Base-by-base conservation (phyloP, 805 yeast genomes). In the Yarrowia sp. region DNA sequence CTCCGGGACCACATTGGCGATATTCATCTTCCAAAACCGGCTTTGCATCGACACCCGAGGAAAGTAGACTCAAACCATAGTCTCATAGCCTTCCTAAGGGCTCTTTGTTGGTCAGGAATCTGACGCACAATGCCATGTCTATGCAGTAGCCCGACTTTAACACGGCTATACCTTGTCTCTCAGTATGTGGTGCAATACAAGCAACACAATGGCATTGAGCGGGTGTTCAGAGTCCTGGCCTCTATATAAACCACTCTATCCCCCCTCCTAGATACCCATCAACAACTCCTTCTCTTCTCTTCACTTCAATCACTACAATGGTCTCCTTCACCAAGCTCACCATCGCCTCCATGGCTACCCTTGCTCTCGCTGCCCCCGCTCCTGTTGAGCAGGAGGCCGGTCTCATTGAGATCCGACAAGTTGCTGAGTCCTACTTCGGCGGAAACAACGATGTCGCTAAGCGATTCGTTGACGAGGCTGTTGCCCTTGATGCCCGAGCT, bases 321-420 rank as follows among this genome's bases (percentile, higher is more conserved):
- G 61, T 55, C 47, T 25, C 46, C n/a, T 27, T 55, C 47, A 29
- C 61, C 29, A 55, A 51, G 42, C 58, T 51, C 24, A 24, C 61
- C 22, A 21, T 55, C 10, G 47, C 47, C 47, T 39, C 47, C 16
- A 25, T 53, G 42, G 42, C 60, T 13, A 55, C 61, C 29, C 29
- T 55, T 18, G 61, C 61, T 12, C 36, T 55, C 13, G 61, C 61
- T 12, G 61, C 61, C 29, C 61, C 61, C 35, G 46, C 61, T 38
- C 61, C 61, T 31, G 58, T 22, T 47, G 55, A 49, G 14, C 56
- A 51, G 58, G 61, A 55, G 42, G 36, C 61, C 13, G 47, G 29
- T 9, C 35, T 39, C 41, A 25, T 55, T 22, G 32, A 53, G 60
- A 21, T 55, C 8, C 61, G 61, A 55, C 14, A 38, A 19, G 36